A percentile compares a stretch with the other conserved stretches of the same genome.
phyloP scores from a whole-genome alignment of 108 stramenopile genomes.

The Fragilariopsis cylindrus region DNA sequence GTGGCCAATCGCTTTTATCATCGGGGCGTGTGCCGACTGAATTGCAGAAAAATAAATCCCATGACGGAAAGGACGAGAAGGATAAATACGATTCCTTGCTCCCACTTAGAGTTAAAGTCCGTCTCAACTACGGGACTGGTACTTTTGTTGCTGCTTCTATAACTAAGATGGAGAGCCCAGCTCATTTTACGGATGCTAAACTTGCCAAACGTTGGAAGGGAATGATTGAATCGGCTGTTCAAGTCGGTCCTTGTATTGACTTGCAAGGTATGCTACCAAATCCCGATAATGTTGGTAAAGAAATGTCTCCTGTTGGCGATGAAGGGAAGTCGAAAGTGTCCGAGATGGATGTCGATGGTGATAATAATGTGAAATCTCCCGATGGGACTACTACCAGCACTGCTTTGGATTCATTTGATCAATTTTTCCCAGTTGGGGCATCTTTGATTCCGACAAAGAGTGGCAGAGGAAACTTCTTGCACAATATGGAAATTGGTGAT shows the following conservation, averaged over 20 bases:
- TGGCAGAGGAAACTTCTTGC: slow-evolving; percentile 49
- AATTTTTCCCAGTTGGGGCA: slow-evolving; percentile 60
- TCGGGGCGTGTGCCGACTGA: neutral
- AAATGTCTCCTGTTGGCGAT: slow-evolving; percentile 9
- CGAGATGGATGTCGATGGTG: slow-evolving; percentile 3
- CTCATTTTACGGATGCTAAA: slow-evolving; percentile 47
- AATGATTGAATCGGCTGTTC: slow-evolving; percentile 57
- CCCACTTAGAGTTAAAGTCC: slow-evolving; percentile 47
- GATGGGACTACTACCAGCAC: neutral
- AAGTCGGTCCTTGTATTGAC: slow-evolving; percentile 49
- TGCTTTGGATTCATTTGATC: slow-evolving; percentile 6
- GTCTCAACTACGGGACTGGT: slow-evolving; percentile 54
- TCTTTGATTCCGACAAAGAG: slow-evolving; percentile 60
- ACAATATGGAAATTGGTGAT: slow-evolving; percentile 41
- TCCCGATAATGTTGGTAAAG: slow-evolving; percentile 20
- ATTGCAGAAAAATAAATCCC: neutral
- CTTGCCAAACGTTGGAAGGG: slow-evolving; percentile 66
- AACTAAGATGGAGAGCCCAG: slow-evolving; percentile 33
- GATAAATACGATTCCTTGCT: slow-evolving; percentile 21
- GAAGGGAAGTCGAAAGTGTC: too few species aligned
- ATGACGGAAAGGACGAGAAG: neutral
- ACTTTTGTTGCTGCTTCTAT: slow-evolving; percentile 39
- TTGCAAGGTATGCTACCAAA: slow-evolving; percentile 44
- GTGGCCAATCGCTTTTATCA: too few species aligned
- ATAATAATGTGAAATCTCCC: neutral